Evolutionary conservation across 2,329 filamentous ascomycete genomes (phyloP), one percentile per base, ranked within the genome.

Genomic region (Aureobasidium namibiae): DNA sequence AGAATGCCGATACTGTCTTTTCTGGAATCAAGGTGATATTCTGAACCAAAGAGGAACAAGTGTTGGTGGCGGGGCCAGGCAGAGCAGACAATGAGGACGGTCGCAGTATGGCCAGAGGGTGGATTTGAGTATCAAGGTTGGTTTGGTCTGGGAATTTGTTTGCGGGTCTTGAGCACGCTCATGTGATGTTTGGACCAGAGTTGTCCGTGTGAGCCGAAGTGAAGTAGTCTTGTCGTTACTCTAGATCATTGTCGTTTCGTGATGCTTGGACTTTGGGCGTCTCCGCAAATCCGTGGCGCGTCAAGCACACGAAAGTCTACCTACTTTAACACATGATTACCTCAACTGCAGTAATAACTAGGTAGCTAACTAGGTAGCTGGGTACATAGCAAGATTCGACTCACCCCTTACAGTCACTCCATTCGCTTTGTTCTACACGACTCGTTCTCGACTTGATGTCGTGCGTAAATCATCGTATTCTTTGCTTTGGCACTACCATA

Each of bases 261-360:
- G n/a, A 41, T 41, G 50, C 36, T 42, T 42, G n/a, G 38, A 42
- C 49, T 41, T 53, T 42, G n/a, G 38, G 21, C 50, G 41, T 54
- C 50, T 54, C 50, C 50, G 26, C 50, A 42, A 41, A 42, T 54
- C 24, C 50, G 33, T 41, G 42, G 42, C 42, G 14, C 36, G 9
- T 14, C 26, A 24, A 21, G 45, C 45, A 33, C 45, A 48, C 18
- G 46, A 16, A 49, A 49, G 46, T n/a, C 31, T n/a, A 18, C 9
- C 9, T 9, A n/a, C n/a, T n/a, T n/a, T n/a, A n/a, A n/a, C n/a
- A n/a, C n/a, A n/a, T n/a, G n/a, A n/a, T n/a, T n/a, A n/a, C n/a
- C n/a, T n/a, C n/a, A n/a, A n/a, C n/a, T n/a, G n/a, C n/a, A n/a
- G n/a, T n/a, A n/a, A n/a, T n/a, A n/a, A n/a, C n/a, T n/a, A n/a